Percentiles rank a stretch among this genome's conserved stretches.
These are phyloP conservation scores for Jackrogersella multiformis DNA, from an alignment of 495 filamentous ascomycete species.

Conservation along the genomic window DNA sequence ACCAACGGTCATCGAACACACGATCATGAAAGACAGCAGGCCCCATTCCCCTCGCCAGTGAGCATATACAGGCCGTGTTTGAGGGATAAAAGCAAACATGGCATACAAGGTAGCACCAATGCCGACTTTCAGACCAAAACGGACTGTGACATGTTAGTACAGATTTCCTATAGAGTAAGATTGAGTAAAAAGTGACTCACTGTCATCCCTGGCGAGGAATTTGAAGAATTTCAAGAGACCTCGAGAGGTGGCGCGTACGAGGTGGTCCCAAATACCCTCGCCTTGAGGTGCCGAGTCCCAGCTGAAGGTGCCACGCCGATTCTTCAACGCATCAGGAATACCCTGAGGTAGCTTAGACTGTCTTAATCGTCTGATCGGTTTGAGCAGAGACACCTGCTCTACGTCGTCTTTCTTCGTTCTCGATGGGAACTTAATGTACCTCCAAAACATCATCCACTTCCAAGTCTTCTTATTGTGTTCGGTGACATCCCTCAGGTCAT, in stretches of 20 bases:
- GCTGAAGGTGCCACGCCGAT: conserved; percentile 52
- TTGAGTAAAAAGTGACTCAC: conserved; percentile 44
- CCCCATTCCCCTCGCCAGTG: conserved; percentile 98
- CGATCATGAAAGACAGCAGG: conserved; percentile 95
- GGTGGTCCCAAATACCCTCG: conserved; percentile 40
- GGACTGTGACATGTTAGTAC: conserved; percentile 53
- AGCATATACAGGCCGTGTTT: conserved; percentile 79
- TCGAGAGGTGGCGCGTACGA: conserved; percentile 51
- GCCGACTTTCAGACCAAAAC: conserved; percentile 91
- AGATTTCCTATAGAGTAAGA: not conserved
- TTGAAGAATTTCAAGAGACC: conserved; percentile 50
- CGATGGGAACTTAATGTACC: conserved; percentile 44
- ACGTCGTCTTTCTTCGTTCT: conserved; percentile 57
- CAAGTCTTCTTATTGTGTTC: conserved; percentile 73
- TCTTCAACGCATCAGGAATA: conserved; percentile 56
- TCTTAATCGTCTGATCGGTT: conserved; percentile 50
- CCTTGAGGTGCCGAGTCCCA: conserved; percentile 54
- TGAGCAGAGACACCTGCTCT: conserved; percentile 54
- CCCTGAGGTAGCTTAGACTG: conserved; percentile 58
- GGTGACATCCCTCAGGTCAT: conserved; percentile 77
- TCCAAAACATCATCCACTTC: conserved; percentile 90
- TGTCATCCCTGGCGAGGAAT: conserved; percentile 61
- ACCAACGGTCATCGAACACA: conserved; percentile 96
- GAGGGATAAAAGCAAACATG: conserved; percentile 81
- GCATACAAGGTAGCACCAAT: conserved; percentile 87